Conservation (phyloP, 169 alveolate genomes). For the Cryptosporidium parvum region DNA sequence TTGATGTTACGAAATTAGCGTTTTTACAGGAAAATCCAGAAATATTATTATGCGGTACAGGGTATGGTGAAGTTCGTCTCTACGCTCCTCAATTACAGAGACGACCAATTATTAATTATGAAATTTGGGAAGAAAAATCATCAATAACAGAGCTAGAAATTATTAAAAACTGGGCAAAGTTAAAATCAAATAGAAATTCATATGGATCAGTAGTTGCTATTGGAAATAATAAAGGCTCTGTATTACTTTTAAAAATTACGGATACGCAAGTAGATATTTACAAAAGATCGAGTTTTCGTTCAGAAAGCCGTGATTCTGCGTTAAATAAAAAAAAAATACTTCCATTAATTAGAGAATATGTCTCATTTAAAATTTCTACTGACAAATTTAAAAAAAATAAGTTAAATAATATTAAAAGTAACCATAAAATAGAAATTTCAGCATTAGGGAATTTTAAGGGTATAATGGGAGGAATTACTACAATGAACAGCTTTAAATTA, state of each 20-base stretch:
- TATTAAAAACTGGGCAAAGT: conserved; percentile 27
- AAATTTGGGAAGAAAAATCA: conserved; percentile 62
- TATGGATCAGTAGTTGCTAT: conserved; percentile 36
- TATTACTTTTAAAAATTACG: conserved; percentile 10
- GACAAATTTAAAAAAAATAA: background rate
- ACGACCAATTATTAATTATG: conserved; percentile 46
- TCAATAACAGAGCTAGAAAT: conserved; percentile 35
- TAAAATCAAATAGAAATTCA: conserved; percentile 18
- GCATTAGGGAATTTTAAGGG: conserved; percentile 49
- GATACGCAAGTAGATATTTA: background rate
- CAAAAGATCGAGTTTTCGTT: background rate
- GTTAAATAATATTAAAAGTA: background rate
- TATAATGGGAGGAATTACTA: conserved; percentile 54
- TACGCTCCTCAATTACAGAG: conserved; percentile 47
- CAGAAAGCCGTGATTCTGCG: conserved; percentile 16
- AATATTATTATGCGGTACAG: conserved; percentile 70
- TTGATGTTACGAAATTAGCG: conserved; percentile 23
- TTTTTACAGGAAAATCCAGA: conserved; percentile 35
- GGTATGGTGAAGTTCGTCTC: conserved; percentile 46
- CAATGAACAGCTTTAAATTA: conserved; percentile 4
- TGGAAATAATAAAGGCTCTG: conserved; percentile 68
- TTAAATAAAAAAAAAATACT: conserved; percentile 8
- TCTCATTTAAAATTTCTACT: background rate
- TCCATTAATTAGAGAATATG: background rate
- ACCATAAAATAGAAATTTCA: conserved; percentile 22